phyloP scores from a whole-genome alignment of 2,329 filamentous ascomycete genomes.

The Beauveria scarabaeidicola region DNA sequence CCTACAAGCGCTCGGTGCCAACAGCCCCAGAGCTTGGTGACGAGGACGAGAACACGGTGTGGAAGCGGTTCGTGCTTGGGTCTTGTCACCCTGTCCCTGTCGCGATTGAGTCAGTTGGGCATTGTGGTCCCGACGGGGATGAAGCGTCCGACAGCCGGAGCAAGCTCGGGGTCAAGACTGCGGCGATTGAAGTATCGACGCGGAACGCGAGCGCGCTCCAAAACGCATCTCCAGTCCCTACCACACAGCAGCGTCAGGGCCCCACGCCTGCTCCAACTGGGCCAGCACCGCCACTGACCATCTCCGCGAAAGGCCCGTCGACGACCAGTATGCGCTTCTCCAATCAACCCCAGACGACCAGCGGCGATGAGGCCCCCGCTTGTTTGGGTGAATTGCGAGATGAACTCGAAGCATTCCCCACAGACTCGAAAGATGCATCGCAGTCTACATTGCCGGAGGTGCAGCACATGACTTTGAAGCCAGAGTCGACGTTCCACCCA shows the following conservation, averaged over 20 bases:
- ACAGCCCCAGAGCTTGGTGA: neutral
- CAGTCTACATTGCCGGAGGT: neutral
- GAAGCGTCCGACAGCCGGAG: neutral
- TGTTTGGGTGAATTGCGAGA: neutral
- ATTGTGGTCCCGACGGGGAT: neutral
- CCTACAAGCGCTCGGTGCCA: neutral
- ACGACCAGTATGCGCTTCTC: neutral
- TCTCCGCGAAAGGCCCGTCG: slow-evolving; percentile 1
- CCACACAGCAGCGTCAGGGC: neutral
- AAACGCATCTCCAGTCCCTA: neutral
- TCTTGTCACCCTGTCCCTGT: neutral
- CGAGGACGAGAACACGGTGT: slow-evolving; percentile 3
- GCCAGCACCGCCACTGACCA: slow-evolving; percentile 1
- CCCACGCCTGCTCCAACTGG: slow-evolving; percentile 4
- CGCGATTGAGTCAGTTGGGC: neutral
- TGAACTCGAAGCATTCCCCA: neutral
- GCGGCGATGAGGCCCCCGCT: neutral
- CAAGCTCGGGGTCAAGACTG: neutral
- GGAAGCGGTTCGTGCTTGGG: slow-evolving; percentile 3
- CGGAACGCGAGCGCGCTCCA: neutral
- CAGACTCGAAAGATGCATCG: slow-evolving; percentile 13
- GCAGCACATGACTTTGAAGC: slow-evolving; percentile 11
- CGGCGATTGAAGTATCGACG: neutral
- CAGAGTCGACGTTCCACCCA: slow-evolving; percentile 22
- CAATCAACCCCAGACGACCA: neutral